Conservation (phyloP, 495 filamentous ascomycete species). For the Penicillium paxilli region DNA sequence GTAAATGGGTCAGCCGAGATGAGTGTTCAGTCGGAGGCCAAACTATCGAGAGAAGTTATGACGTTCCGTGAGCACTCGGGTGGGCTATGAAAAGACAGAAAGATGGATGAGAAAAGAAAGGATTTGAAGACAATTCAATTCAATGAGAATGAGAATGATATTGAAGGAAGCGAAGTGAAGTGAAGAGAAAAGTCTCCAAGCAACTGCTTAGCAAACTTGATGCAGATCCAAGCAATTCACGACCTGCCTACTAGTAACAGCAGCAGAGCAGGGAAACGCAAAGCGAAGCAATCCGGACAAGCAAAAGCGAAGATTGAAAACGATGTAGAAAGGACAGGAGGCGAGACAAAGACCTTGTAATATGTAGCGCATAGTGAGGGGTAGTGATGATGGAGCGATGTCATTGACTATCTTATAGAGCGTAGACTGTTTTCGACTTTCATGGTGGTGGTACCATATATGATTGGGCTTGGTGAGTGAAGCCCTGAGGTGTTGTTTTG, state of each 20-base stretch:
- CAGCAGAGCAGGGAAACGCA: background rate
- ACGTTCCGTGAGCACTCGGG: background rate
- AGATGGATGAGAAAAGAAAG: background rate
- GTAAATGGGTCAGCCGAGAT: background rate
- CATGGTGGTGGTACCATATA: background rate
- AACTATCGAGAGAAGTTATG: background rate
- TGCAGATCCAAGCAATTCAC: background rate
- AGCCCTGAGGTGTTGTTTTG: slow-evolving; percentile 4
- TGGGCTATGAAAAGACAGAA: background rate
- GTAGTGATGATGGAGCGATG: slow-evolving; percentile 26
- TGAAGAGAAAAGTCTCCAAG: slow-evolving; percentile 1
- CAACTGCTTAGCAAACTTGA: background rate
- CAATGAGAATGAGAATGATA: too few species aligned
- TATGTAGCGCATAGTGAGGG: slow-evolving; percentile 20
- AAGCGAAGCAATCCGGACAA: background rate
- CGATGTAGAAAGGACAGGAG: background rate
- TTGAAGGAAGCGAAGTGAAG: background rate
- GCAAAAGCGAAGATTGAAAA: background rate
- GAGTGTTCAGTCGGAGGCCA: background rate
- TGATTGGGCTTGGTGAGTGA: background rate
- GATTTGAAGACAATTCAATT: background rate
- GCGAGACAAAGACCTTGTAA: slow-evolving; percentile 8
- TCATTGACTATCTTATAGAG: slow-evolving; percentile 12
- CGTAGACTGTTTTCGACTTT: background rate
- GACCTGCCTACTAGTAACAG: background rate